phyloP scores from a whole-genome alignment of 495 filamentous ascomycete genomes.

The Arthonia radiata region DNA sequence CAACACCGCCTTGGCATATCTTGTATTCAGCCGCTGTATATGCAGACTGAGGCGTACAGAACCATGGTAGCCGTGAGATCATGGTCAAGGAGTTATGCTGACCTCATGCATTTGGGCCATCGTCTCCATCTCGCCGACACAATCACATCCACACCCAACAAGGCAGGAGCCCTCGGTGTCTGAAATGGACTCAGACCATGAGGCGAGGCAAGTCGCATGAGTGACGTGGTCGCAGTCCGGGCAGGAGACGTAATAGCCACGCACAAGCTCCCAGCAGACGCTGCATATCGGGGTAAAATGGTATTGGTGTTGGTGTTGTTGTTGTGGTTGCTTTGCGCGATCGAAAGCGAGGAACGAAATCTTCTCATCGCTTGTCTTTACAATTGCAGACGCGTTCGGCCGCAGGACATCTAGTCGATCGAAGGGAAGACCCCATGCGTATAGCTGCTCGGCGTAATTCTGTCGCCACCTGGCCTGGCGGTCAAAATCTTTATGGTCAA shows the following conservation, averaged over 20 bases:
- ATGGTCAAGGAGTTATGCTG: too few relatives aligned
- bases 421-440: constrained; percentile 55
- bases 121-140: too few relatives aligned
- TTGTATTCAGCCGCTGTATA: too few relatives aligned
- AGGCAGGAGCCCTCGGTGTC: constrained; percentile 13
- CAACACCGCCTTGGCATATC: too few relatives aligned
- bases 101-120: too few relatives aligned
- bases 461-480: constrained; percentile 48
- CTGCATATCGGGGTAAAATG: constrained; percentile 31
- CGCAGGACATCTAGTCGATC: constrained; percentile 62
- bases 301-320: constrained; percentile 19
- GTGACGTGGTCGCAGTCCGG: constrained; percentile 34
- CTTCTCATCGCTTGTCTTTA: background rate
- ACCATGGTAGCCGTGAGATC: too few relatives aligned
- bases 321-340: constrained; percentile 22
- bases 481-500: constrained; percentile 34
- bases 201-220: constrained; percentile 29
- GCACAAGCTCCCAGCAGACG: constrained; percentile 31
- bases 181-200: constrained; percentile 20
- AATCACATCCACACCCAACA: constrained; percentile 19
- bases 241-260: constrained; percentile 30
- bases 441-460: constrained; percentile 59
- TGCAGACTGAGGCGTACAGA: too few relatives aligned
- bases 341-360: constrained; percentile 2
- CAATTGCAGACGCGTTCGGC: constrained; percentile 29